Evolutionary conservation across 192 early-diverging fungal species (phyloP).

Genomic region (Funneliformis mosseae): DNA sequence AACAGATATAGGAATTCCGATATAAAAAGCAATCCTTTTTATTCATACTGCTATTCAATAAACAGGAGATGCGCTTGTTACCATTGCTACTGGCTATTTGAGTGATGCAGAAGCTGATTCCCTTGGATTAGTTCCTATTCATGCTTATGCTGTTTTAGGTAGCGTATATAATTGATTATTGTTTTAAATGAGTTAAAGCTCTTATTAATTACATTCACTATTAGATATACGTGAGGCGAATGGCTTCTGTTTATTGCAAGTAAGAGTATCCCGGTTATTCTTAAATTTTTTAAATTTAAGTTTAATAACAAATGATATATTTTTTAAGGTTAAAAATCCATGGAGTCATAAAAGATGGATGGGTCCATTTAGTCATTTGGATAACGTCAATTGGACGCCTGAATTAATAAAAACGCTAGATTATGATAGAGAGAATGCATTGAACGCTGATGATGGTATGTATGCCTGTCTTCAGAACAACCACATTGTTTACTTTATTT

Average conservation of each 20-base stretch:
- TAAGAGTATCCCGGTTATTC: not conserved
- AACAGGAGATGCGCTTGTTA: conserved; percentile 72
- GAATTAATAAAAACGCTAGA: conserved; percentile 65
- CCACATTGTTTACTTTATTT: not conserved
- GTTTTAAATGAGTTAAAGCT: conserved; percentile 30
- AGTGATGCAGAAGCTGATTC: conserved; percentile 59
- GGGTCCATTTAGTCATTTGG: conserved; percentile 70
- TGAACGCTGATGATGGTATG: conserved; percentile 73
- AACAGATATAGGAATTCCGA: not conserved
- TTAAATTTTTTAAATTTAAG: not conserved
- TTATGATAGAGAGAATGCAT: conserved; percentile 70
- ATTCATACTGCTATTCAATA: not conserved
- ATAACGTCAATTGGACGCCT: conserved; percentile 69
- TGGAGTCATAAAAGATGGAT: conserved; percentile 91
- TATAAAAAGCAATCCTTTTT: not conserved
- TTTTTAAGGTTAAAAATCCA: conserved; percentile 74
- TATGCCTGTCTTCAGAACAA: not conserved
- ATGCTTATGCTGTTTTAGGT: conserved; percentile 86
- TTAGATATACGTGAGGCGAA: conserved; percentile 61
- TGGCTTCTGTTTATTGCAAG: conserved; percentile 72
- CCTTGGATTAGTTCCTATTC: conserved; percentile 83
- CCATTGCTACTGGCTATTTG: conserved; percentile 84
- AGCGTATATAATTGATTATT: conserved; percentile 30
- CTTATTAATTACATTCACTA: conserved; percentile 18
- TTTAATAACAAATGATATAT: not conserved